Evolutionary conservation across 2,329 filamentous ascomycete genomes (phyloP).

Genomic region (Cladosporium sp.): DNA sequence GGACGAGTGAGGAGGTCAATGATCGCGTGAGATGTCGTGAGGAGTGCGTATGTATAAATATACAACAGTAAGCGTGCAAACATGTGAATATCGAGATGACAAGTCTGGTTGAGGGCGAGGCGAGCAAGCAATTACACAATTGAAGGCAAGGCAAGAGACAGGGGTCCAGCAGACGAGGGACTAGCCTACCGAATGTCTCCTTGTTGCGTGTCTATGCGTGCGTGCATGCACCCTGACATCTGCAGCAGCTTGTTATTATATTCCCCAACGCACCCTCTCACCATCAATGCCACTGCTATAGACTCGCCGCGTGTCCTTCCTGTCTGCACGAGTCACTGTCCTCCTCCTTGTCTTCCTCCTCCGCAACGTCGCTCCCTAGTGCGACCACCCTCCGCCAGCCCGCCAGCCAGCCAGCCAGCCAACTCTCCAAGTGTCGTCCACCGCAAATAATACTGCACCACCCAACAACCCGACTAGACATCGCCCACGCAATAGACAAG

Average conservation of each 20-base stretch:
- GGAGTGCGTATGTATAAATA: background rate
- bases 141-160: background rate
- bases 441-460: background rate
- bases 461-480: background rate
- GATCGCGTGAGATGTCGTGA: background rate
- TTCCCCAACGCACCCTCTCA: background rate
- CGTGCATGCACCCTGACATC: background rate
- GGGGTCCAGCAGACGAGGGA: background rate
- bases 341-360: background rate
- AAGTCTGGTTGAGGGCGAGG: background rate
- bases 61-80: background rate
- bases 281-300: background rate
- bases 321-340: background rate
- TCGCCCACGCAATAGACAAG: background rate
- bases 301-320: background rate
- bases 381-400: background rate
- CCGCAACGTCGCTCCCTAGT: constrained; percentile 8
- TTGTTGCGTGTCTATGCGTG: no score
- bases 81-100: background rate
- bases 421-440: background rate
- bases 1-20: background rate
- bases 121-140: background rate
- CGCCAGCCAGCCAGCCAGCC: background rate
- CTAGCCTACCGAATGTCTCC: background rate
- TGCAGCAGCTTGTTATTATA: background rate